Evolutionary conservation across 257 asterid species (phyloP).

Genomic region (Henckelia pumila): DNA sequence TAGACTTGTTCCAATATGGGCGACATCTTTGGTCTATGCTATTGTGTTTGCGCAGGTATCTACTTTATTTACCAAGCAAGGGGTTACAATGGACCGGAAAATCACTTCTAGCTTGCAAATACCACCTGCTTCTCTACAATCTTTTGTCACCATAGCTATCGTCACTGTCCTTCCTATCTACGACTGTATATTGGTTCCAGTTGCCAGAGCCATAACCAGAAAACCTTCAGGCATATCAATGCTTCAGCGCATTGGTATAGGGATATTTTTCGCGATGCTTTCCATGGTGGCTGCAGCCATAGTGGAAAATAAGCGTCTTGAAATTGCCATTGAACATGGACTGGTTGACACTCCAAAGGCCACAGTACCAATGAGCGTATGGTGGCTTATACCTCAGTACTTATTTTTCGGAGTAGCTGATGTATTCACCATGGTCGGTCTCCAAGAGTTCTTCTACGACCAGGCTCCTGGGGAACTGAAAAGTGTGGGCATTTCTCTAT

Average conservation of each 20-base stretch:
- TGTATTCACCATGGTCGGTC: constrained; percentile 50
- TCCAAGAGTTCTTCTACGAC: constrained; percentile 69
- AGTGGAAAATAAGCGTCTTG: constrained; percentile 31
- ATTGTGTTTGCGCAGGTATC: constrained; percentile 46
- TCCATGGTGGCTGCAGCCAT: constrained; percentile 40
- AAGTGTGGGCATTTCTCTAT: constrained; percentile 54
- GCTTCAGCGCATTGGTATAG: constrained; percentile 38
- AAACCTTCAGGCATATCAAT: constrained; percentile 35
- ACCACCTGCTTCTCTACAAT: constrained; percentile 60
- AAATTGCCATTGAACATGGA: constrained; percentile 32
- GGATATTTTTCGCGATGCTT: constrained; percentile 19
- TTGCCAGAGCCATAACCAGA: constrained; percentile 27
- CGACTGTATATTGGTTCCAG: constrained; percentile 55
- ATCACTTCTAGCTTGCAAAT: constrained; percentile 36
- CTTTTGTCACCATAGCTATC: constrained; percentile 36
- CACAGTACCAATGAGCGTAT: constrained; percentile 42
- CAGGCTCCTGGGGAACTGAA: constrained; percentile 56
- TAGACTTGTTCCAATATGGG: constrained; percentile 61
- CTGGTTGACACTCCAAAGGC: constrained; percentile 32
- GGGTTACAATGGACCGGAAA: constrained; percentile 56
- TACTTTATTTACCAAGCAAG: constrained; percentile 62
- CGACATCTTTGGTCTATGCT: constrained; percentile 43
- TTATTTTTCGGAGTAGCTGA: constrained; percentile 50
- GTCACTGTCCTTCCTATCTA: constrained; percentile 44
- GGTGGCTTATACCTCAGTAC: constrained; percentile 62